Conservation (phyloP, 2,329 filamentous ascomycete species). For the Trichoderma brevicompactum region DNA sequence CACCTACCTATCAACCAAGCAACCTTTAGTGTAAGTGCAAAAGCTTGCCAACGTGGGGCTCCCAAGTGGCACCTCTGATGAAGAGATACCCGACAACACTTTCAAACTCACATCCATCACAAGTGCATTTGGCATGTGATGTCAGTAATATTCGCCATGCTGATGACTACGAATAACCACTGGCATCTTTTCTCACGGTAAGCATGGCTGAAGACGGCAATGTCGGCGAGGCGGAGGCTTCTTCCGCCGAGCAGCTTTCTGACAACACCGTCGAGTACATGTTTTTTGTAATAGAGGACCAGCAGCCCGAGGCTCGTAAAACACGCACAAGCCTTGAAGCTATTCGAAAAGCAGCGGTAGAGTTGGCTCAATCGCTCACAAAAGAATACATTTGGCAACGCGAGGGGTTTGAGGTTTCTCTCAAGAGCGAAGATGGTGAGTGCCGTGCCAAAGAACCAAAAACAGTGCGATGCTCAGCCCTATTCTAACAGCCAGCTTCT, state of each 20-base stretch:
- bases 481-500: background rate
- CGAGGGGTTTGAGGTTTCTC: conserved; percentile 74
- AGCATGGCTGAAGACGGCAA: conserved; percentile 10
- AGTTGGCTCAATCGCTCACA: conserved; percentile 67
- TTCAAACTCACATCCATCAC: conserved; percentile 1
- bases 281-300: conserved; percentile 68
- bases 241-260: conserved; percentile 52
- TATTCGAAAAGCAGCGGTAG: conserved; percentile 69
- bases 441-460: background rate
- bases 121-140: background rate
- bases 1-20: too few relatives aligned
- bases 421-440: conserved; percentile 62
- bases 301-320: conserved; percentile 56
- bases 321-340: conserved; percentile 69
- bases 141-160: background rate
- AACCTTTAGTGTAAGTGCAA: background rate
- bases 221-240: background rate
- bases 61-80: background rate
- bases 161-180: background rate
- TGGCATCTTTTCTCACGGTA: background rate
- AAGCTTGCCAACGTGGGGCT: conserved; percentile 11
- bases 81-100: background rate
- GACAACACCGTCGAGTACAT: conserved; percentile 89
- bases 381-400: conserved; percentile 95
- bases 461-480: background rate